Evolutionary conservation across 2,329 filamentous ascomycete species (phyloP), one percentile per base, ranked within the genome.

Genomic region (Leptographium flavum): DNA sequence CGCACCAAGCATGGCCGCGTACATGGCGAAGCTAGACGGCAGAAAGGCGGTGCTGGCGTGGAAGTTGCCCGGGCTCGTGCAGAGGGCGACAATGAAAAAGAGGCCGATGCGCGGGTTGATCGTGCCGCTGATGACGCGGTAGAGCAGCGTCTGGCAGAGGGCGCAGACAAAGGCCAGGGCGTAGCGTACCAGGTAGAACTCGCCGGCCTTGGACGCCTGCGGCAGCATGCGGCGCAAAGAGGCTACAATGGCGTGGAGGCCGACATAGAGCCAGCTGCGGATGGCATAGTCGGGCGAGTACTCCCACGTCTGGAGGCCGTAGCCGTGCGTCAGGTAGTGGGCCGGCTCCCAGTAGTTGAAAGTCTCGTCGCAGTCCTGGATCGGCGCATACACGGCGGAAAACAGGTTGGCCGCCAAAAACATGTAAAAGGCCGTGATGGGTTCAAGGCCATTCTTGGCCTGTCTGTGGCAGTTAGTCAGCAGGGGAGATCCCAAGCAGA

Each of bases 291-390:
- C 81, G 5, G 92, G 92, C 1, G 90, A 94, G 64, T 96, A 98
- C 63, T 98, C 92, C 92, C 92, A 98, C 1, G 92, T 98, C 66
- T 98, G 88, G 42, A 95, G 71, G 33, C 90, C 92, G 58, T 94
- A 90, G 55, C 86, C 85, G 67, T 95, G 87, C 48, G 79, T 83
- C 25, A 98, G 74, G 63, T 95, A 98, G 63, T 98, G 92, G 0
- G 88, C 79, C 0, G 92, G 90, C 57, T 98, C 92, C 87, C 90
- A 98, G 69, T 94, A 98, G 62, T 98, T 98, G 73, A 94, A 98
- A 11, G 90, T 90, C 67, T 98, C 92, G 56, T 98, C 92, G 60
- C 92, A 98, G 63, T 98, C 92, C 61, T 95, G 88, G 52, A 98
- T 94, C 0, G 92, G 92, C 2, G 87, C 81, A 60, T 81, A 90